Evolutionary conservation across 1,284 basidiomycete genomes (phyloP).

Genomic region (Pseudozyma pruni): DNA sequence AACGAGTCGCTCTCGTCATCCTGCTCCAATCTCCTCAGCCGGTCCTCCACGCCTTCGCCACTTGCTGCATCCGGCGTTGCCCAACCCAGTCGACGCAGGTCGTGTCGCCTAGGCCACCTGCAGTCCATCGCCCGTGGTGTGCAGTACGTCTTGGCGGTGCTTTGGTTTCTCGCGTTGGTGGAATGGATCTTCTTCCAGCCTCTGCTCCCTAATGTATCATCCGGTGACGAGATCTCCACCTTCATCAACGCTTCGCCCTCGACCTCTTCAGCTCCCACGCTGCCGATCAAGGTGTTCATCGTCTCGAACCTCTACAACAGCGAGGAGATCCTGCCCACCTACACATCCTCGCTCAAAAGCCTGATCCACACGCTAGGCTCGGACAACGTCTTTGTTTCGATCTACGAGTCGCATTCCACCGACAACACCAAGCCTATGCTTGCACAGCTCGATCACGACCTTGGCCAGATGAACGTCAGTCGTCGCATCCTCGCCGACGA

Average conservation of each 20-base stretch:
- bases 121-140: constrained; percentile 8
- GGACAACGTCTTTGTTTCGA: constrained; percentile 73
- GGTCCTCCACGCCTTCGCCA: background rate
- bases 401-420: constrained; percentile 73
- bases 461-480: constrained; percentile 57
- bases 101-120: constrained; percentile 4
- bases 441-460: constrained; percentile 65
- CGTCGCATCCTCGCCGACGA: constrained; percentile 50
- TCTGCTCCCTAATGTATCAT: background rate
- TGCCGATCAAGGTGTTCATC: constrained; percentile 43
- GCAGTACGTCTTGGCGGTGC: constrained; percentile 19
- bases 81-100: background rate
- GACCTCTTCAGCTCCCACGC: background rate
- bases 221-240: constrained; percentile 6
- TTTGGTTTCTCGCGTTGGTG: constrained; percentile 31
- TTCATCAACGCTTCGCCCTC: constrained; percentile 5
- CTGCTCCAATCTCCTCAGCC: constrained; percentile 1
- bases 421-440: constrained; percentile 71
- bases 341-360: constrained; percentile 32
- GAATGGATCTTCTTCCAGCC: constrained; percentile 33
- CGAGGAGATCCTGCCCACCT: constrained; percentile 52
- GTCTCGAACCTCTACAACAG: constrained; percentile 60
- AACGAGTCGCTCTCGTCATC: constrained; percentile 2
- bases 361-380: constrained; percentile 69
- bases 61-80: background rate